These are phyloP conservation scores for Glycine soja DNA, from an alignment of 306 rosid species.

Conservation along the genomic window DNA sequence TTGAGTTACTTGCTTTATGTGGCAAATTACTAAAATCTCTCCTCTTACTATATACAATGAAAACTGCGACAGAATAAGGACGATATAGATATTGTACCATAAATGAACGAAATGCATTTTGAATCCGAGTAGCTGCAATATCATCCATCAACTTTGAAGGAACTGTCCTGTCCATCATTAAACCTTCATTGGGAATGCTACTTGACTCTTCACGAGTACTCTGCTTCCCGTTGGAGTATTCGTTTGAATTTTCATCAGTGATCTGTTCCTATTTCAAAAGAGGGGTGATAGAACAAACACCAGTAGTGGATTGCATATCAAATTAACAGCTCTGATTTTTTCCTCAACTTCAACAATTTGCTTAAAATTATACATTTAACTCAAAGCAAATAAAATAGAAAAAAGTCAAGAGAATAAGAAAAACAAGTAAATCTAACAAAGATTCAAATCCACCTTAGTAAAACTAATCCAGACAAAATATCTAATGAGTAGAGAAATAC, in stretches of 20 bases:
- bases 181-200: conserved; percentile 45
- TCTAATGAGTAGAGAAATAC: no score
- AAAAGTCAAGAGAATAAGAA: neutral
- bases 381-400: no score
- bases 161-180: conserved; percentile 38
- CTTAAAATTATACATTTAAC: no score
- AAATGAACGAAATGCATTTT: conserved; percentile 73
- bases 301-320: conserved; percentile 3
- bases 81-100: conserved; percentile 45
- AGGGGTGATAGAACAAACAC: neutral
- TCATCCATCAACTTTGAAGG: conserved; percentile 55
- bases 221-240: conserved; percentile 35
- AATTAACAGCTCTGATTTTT: neutral
- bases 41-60: neutral
- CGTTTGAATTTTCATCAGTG: conserved; percentile 44
- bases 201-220: conserved; percentile 48
- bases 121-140: conserved; percentile 73
- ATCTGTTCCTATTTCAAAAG: neutral
- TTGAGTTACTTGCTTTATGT: conserved; percentile 1
- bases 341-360: neutral
- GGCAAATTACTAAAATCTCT: conserved; percentile 22
- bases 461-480: neutral
- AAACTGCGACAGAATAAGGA: no score
- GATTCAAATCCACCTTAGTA: neutral
- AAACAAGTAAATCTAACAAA: neutral